phyloP scores from a whole-genome alignment of 768 basidiomycete species.

The Mycena albidolilacea region DNA sequence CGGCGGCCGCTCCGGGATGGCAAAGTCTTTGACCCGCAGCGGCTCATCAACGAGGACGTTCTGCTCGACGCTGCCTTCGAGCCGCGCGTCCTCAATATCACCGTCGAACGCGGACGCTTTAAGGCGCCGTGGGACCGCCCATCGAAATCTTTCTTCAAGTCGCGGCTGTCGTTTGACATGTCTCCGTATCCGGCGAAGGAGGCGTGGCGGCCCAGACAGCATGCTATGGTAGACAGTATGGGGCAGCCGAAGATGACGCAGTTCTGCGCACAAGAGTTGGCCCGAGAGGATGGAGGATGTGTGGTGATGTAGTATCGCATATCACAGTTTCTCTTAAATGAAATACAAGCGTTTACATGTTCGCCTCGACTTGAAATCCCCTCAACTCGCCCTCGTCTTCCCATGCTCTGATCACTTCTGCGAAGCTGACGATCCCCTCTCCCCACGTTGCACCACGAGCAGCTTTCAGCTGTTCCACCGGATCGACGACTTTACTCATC shows the following conservation, averaged over 20 bases:
- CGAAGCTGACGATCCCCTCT: slow-evolving; percentile 3
- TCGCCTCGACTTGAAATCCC: slow-evolving; percentile 6
- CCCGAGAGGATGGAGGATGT: not conserved
- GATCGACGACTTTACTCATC: not conserved
- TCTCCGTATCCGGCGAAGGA: slow-evolving; percentile 19
- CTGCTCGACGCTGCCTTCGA: slow-evolving; percentile 21
- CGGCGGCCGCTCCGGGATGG: slow-evolving; percentile 2
- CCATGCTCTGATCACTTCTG: slow-evolving; percentile 3
- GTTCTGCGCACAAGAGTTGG: slow-evolving; percentile 17
- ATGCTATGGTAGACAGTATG: slow-evolving; percentile 3
- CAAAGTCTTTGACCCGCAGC: not conserved
- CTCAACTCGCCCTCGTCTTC: slow-evolving; percentile 17
- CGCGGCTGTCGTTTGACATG: slow-evolving; percentile 8
- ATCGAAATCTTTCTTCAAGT: not conserved
- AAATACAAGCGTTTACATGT: not conserved
- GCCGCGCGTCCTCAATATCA: slow-evolving; percentile 15
- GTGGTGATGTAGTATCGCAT: not conserved
- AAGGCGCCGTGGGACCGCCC: not conserved
- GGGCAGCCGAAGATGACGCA: slow-evolving; percentile 12
- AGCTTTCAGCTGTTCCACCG: slow-evolving; percentile 23
- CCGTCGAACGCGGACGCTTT: slow-evolving; percentile 21
- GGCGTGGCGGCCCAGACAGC: not conserved
- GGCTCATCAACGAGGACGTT: slow-evolving; percentile 14
- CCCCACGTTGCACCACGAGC: slow-evolving; percentile 19
- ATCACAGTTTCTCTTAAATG: too few relatives aligned